These are phyloP conservation scores for Linum lewisii DNA, from an alignment of 345 rosid species.

Conservation along the genomic window DNA sequence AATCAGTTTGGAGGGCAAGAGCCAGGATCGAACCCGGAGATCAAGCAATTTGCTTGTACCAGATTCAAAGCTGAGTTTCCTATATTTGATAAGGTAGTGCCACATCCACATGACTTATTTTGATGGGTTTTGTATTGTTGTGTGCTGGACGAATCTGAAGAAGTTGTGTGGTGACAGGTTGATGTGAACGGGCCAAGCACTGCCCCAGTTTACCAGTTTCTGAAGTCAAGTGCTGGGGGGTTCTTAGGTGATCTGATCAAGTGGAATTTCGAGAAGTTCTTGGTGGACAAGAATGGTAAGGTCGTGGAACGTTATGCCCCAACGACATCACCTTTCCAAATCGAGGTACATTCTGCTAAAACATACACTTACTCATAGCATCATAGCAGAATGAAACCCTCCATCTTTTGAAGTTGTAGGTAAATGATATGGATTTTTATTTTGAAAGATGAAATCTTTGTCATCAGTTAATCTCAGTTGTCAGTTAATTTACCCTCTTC, in stretches of 20 bases:
- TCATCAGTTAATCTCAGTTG: background rate
- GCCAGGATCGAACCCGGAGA: conserved; percentile 26
- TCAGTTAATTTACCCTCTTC: background rate
- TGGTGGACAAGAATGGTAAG: conserved; percentile 22
- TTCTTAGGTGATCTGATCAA: conserved; percentile 20
- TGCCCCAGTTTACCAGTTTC: conserved; percentile 24
- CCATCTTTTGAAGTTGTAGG: too few relatives aligned
- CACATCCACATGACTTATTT: too few relatives aligned
- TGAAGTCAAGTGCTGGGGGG: conserved; percentile 28
- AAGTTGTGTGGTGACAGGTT: conserved; percentile 13
- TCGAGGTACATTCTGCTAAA: conserved; percentile 19
- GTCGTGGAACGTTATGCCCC: conserved; percentile 23
- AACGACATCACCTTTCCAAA: conserved; percentile 26
- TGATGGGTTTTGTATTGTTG: too few relatives aligned
- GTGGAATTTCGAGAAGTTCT: conserved; percentile 28
- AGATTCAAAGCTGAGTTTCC: conserved; percentile 23
- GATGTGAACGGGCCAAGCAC: conserved; percentile 24
- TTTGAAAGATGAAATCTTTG: background rate
- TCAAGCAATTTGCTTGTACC: conserved; percentile 25
- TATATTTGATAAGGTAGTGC: conserved; percentile 21
- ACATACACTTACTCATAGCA: too few relatives aligned
- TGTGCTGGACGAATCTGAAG: too few relatives aligned
- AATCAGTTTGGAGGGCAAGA: conserved; percentile 28
- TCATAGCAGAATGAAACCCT: too few relatives aligned
- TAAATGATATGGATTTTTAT: too few relatives aligned